These are phyloP conservation scores for Collybia sp. DNA, from an alignment of 768 basidiomycete species.

Conservation along the genomic window DNA sequence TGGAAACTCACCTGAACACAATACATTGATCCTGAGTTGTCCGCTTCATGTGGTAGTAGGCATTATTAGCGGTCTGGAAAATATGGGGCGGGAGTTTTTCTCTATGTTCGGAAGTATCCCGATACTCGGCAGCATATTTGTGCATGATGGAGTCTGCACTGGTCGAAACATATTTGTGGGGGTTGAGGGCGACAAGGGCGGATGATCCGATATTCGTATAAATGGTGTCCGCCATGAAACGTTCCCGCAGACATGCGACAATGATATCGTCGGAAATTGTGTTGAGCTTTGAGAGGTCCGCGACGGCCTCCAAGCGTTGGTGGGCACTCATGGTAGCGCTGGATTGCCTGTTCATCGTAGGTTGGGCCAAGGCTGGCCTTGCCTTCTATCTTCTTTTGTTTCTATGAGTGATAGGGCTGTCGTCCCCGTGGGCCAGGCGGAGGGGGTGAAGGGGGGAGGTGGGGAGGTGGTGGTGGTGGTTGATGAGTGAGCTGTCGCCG, in stretches of 20 bases:
- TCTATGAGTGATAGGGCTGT: too few species aligned
- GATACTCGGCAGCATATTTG: slow-evolving; percentile 84
- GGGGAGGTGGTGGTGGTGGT: too few species aligned
- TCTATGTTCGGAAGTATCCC: slow-evolving; percentile 65
- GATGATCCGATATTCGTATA: slow-evolving; percentile 74
- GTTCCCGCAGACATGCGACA: slow-evolving; percentile 79
- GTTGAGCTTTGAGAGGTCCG: slow-evolving; percentile 65
- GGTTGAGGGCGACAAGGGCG: slow-evolving; percentile 83
- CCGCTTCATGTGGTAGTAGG: slow-evolving; percentile 94
- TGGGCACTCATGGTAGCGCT: slow-evolving; percentile 40
- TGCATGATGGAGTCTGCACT: slow-evolving; percentile 83
- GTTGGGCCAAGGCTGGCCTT: slow-evolving; percentile 6
- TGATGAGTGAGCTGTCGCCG: too few species aligned
- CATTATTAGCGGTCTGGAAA: slow-evolving; percentile 86
- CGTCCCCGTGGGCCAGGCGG: too few species aligned
- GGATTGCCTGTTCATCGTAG: slow-evolving; percentile 28
- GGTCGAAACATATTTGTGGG: slow-evolving; percentile 82
- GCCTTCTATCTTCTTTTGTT: too few species aligned
- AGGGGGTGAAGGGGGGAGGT: too few species aligned
- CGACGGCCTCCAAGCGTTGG: slow-evolving; percentile 68
- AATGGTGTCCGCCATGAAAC: slow-evolving; percentile 80
- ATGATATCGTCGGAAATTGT: slow-evolving; percentile 79
- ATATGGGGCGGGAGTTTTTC: slow-evolving; percentile 76
- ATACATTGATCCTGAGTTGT: slow-evolving; percentile 93
- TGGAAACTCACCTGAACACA: slow-evolving; percentile 64